Evolutionary conservation across 2,329 filamentous ascomycete species (phyloP).

Genomic region (Fusarium nelsonii): DNA sequence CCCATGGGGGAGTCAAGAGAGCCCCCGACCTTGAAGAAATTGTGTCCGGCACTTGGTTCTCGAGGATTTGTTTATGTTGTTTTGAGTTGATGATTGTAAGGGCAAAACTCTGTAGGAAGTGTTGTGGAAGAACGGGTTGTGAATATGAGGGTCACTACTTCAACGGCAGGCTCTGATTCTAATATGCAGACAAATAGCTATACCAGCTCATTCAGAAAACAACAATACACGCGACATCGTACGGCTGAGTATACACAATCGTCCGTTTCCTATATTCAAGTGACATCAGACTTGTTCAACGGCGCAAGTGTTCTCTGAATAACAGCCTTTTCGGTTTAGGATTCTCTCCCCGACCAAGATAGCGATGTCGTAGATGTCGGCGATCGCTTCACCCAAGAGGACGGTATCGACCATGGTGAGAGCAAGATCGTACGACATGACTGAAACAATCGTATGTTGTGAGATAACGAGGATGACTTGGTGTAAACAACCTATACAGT

Average conservation of each 20-base stretch:
- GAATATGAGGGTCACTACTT: not conserved
- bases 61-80: not conserved
- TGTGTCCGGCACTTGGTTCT: not conserved
- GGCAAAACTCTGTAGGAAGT: not conserved
- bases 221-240: not conserved
- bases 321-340: not conserved
- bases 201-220: rapidly evolving
- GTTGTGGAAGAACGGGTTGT: not conserved
- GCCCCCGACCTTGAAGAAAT: not conserved
- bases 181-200: not conserved
- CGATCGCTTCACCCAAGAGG: not conserved
- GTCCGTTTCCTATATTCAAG: not conserved
- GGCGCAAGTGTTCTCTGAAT: not conserved
- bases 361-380: not conserved
- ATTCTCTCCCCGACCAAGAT: not conserved
- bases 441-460: slow-evolving; percentile 15
- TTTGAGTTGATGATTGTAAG: not conserved
- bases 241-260: not conserved
- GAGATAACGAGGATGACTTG: too few relatives aligned
- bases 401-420: rapidly evolving
- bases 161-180: not conserved
- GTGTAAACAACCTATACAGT: not conserved
- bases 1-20: not conserved
- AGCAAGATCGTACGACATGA: slow-evolving; percentile 2
- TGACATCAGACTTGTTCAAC: slow-evolving; percentile 10